Conservation (phyloP, 148 eudicot genomes). For the Salicornia ramosissima region DNA sequence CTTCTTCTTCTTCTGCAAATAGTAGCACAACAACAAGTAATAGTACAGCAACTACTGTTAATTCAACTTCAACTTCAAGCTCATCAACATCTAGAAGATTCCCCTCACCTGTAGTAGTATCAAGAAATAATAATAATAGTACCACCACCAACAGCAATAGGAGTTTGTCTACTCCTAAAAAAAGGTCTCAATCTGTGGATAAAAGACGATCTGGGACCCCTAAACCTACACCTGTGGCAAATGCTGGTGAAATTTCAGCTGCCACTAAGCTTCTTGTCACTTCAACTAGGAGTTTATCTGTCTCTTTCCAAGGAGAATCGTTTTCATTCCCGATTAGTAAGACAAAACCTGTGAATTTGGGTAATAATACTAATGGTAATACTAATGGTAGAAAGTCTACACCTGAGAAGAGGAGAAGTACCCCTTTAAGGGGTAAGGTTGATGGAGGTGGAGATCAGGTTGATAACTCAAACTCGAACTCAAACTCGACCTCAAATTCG, state of each 20-base stretch:
- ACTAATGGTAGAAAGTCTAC: conserved; percentile 64
- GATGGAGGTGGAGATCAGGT: conserved; percentile 58
- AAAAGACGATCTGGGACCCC: conserved; percentile 55
- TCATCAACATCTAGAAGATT: conserved; percentile 53
- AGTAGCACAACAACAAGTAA: conserved; percentile 38
- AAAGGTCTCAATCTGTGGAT: conserved; percentile 79
- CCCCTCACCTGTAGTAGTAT: conserved; percentile 70
- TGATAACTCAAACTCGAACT: conserved; percentile 49
- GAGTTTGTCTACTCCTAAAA: conserved; percentile 36
- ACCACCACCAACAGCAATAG: conserved; percentile 2
- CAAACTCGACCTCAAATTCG: no score
- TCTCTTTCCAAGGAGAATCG: conserved; percentile 87
- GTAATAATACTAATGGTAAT: conserved; percentile 7
- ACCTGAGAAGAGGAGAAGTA: conserved; percentile 68
- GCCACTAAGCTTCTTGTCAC: conserved; percentile 77
- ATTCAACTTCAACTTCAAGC: conserved; percentile 32
- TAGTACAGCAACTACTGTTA: conserved; percentile 24
- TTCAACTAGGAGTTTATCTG: conserved; percentile 81
- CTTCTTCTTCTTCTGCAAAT: conserved; percentile 68
- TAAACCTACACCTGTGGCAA: conserved; percentile 36
- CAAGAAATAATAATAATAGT: conserved; percentile 11
- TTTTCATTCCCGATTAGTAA: conserved; percentile 84
- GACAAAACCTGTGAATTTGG: conserved; percentile 61
- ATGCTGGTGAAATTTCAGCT: conserved; percentile 54
- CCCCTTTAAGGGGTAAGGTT: conserved; percentile 52